Evolutionary conservation across 805 yeast species (phyloP).

Genomic region (Hanseniaspora nectarophila): DNA sequence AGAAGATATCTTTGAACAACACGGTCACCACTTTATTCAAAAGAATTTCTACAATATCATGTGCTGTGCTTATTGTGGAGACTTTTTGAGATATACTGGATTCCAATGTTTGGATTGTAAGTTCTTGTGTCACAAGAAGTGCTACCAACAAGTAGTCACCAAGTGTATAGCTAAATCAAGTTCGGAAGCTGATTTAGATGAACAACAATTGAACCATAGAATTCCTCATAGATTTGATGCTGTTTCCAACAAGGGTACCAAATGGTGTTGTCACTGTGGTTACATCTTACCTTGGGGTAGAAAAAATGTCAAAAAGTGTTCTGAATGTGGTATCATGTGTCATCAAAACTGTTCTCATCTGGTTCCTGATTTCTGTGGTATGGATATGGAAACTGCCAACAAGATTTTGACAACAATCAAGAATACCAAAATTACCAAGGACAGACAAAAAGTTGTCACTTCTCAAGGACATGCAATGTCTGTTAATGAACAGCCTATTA

Average conservation of each 20-base stretch:
- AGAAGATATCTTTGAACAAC: conserved; percentile 78
- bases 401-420: conserved; percentile 75
- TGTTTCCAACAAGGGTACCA: conserved; percentile 84
- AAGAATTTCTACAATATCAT: conserved; percentile 90
- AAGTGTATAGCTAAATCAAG: conserved; percentile 72
- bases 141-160: conserved; percentile 68
- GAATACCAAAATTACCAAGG: conserved; percentile 37
- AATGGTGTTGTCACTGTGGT: conserved; percentile 99
- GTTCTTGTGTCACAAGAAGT: conserved; percentile 67
- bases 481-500: conserved; percentile 5
- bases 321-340: conserved; percentile 89
- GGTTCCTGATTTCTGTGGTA: conserved; percentile 97
- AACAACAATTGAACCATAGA: conserved; percentile 78
- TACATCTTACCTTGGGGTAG: conserved; percentile 90
- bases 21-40: conserved; percentile 94
- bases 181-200: conserved; percentile 53
- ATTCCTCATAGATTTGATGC: conserved; percentile 95
- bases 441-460: conserved; percentile 17
- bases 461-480: conserved; percentile 18
- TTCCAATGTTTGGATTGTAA: conserved; percentile 78
- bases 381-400: conserved; percentile 94
- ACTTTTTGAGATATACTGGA: conserved; percentile 78
- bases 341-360: conserved; percentile 85
- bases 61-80: conserved; percentile 97
- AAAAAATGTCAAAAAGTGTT: conserved; percentile 82